Conservation (phyloP, 1,284 basidiomycete genomes). For the Tilletia setariae region DNA sequence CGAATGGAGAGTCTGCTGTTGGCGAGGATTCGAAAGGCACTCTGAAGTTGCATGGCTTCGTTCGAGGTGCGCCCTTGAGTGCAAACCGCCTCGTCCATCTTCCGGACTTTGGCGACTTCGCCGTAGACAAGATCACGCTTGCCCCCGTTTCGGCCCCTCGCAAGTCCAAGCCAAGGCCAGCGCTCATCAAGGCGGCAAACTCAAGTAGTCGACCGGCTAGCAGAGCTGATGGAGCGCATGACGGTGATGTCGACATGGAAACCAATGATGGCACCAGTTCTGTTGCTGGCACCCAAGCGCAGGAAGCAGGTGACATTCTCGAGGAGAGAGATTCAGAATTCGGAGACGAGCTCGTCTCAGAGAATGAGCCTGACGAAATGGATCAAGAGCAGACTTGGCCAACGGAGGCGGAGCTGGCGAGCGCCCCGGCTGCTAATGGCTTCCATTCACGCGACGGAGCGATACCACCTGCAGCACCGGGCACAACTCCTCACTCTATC, state of each 20-base stretch:
- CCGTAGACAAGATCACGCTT: constrained; percentile 67
- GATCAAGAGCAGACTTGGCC: constrained; percentile 98
- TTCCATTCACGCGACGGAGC: constrained; percentile 22
- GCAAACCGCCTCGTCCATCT: constrained; percentile 84
- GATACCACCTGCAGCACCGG: constrained; percentile 54
- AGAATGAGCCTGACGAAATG: constrained; percentile 82
- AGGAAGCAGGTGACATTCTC: constrained; percentile 61
- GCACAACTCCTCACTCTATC: constrained; percentile 50
- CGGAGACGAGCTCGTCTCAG: constrained; percentile 82
- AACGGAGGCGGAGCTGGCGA: constrained; percentile 87
- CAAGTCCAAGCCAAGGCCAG: constrained; percentile 10
- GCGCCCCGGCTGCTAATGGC: constrained; percentile 19
- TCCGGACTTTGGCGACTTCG: constrained; percentile 83
- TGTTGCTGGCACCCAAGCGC: constrained; percentile 15
- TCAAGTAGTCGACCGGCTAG: constrained; percentile 16
- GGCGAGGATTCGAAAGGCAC: constrained; percentile 45
- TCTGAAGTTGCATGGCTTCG: constrained; percentile 75
- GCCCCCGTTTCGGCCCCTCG: constrained; percentile 23
- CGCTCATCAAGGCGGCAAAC: constrained; percentile 20
- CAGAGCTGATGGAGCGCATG: constrained; percentile 2
- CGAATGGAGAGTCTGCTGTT: constrained; percentile 55
- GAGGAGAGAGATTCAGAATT: constrained; percentile 62
- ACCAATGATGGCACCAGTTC: constrained; percentile 21
- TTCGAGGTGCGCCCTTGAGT: constrained; percentile 74
- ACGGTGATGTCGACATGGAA: constrained; percentile 10